phyloP scores from a whole-genome alignment of 2,329 filamentous ascomycete genomes.

The Rhexocercosporidium sp. region DNA sequence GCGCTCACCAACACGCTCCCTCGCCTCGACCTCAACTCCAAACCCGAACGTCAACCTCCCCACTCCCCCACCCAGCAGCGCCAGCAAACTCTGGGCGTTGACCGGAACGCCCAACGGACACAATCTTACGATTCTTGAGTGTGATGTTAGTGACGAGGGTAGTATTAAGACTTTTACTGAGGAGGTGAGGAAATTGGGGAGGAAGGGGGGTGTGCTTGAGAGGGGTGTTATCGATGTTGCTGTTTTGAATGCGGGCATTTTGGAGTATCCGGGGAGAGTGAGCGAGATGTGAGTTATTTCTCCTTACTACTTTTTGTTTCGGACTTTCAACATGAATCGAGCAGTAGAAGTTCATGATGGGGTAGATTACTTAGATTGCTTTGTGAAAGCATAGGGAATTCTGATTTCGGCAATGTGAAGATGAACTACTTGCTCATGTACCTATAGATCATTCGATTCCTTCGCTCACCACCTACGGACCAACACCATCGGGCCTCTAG shows the following conservation, averaged over 20 bases:
- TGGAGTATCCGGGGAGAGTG: conserved; percentile 56
- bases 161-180: conserved; percentile 49
- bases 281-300: conserved; percentile 46
- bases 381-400: too few species aligned
- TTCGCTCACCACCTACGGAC: conserved; percentile 61
- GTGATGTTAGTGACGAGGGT: conserved; percentile 57
- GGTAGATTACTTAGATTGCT: too few species aligned
- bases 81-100: conserved; percentile 48
- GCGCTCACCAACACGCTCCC: conserved; percentile 45
- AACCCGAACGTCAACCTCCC: neutral
- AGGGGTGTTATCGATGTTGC: conserved; percentile 50
- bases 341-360: too few species aligned
- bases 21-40: neutral
- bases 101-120: conserved; percentile 46
- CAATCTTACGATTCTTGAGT: conserved; percentile 43
- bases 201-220: conserved; percentile 24
- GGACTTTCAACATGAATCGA: too few species aligned
- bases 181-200: conserved; percentile 23
- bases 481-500: conserved; percentile 64
- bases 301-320: neutral
- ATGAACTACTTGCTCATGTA: neutral
- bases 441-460: conserved; percentile 54
- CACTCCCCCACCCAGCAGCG: conserved; percentile 13
- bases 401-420: too few species aligned
- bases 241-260: conserved; percentile 61